Percentiles rank a stretch among this genome's conserved stretches.
These are phyloP conservation scores for Grifola frondosa DNA, from an alignment of 1,284 basidiomycete genomes.

Conservation along the genomic window DNA sequence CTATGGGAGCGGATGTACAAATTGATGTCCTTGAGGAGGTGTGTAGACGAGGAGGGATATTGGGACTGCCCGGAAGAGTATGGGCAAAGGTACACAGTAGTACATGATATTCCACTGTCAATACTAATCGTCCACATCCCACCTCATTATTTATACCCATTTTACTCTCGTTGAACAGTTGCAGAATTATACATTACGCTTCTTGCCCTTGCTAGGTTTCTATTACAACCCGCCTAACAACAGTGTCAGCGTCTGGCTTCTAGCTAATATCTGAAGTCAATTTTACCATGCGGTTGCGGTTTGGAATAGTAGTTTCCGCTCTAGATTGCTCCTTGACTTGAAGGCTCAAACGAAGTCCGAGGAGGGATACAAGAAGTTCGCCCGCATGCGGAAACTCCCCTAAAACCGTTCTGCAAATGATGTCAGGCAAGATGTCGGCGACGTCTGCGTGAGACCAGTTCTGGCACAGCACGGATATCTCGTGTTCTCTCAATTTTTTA, in stretches of 20 bases:
- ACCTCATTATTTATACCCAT: no score
- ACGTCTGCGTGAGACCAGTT: slow-evolving; percentile 8
- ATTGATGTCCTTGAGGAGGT: slow-evolving; percentile 51
- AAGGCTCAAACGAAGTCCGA: slow-evolving; percentile 13
- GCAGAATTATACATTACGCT: no score
- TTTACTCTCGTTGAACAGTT: no score
- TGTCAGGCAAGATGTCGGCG: slow-evolving; percentile 4
- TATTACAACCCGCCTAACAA: no score
- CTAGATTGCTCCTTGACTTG: no score
- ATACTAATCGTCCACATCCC: no score
- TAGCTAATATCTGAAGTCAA: no score
- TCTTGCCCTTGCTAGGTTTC: no score
- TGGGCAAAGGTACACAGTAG: slow-evolving; percentile 32
- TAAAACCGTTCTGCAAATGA: slow-evolving; percentile 10
- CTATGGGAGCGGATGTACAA: slow-evolving; percentile 54
- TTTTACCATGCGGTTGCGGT: no score
- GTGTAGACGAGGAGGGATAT: slow-evolving; percentile 35
- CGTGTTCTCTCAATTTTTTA: slow-evolving; percentile 17
- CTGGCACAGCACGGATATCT: slow-evolving; percentile 15
- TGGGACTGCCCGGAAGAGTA: slow-evolving; percentile 38
- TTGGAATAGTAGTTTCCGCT: no score
- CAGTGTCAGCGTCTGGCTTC: no score
- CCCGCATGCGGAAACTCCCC: slow-evolving; percentile 19
- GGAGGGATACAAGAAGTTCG: slow-evolving; percentile 15
- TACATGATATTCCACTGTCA: slow-evolving; percentile 6